phyloP scores from a whole-genome alignment of 2,329 filamentous ascomycete species.

The Hypoxylon sp. region DNA sequence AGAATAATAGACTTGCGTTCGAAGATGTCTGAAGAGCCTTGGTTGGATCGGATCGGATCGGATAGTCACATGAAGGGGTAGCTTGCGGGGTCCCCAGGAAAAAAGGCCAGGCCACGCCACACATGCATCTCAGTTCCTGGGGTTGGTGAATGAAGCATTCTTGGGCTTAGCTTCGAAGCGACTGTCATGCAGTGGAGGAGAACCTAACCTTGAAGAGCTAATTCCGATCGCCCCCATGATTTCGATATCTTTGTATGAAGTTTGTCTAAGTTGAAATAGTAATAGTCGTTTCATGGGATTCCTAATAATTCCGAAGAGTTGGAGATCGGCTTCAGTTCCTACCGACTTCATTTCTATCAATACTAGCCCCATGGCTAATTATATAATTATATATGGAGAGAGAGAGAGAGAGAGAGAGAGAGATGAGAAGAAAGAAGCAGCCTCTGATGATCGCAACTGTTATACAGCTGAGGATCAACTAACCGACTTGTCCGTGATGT shows the following conservation, averaged over 20 bases:
- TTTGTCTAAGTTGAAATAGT: conserved; percentile 13
- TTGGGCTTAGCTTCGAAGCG: conserved; percentile 33
- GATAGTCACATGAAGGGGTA: conserved; percentile 31
- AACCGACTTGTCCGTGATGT: background rate
- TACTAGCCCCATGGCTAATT: background rate
- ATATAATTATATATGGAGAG: no score
- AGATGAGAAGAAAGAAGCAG: conserved; percentile 4
- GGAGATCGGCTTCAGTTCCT: background rate
- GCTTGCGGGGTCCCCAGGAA: conserved; percentile 36
- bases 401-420: background rate
- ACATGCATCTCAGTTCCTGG: conserved; percentile 25
- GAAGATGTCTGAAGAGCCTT: no score
- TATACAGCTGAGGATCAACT: conserved; percentile 1
- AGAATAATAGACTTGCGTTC: background rate
- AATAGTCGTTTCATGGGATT: conserved; percentile 7
- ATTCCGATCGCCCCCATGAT: conserved; percentile 19
- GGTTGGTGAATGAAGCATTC: conserved; percentile 29
- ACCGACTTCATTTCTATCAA: conserved; percentile 5
- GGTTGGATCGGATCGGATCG: no score
- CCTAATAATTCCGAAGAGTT: conserved; percentile 20
- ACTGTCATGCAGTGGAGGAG: conserved; percentile 34
- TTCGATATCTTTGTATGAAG: conserved; percentile 14
- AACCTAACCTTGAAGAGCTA: conserved; percentile 34
- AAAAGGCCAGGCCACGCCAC: conserved; percentile 12
- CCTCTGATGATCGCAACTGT: background rate